Base-by-base conservation (phyloP, 257 asterid species). In the Solanum paucissectum region DNA sequence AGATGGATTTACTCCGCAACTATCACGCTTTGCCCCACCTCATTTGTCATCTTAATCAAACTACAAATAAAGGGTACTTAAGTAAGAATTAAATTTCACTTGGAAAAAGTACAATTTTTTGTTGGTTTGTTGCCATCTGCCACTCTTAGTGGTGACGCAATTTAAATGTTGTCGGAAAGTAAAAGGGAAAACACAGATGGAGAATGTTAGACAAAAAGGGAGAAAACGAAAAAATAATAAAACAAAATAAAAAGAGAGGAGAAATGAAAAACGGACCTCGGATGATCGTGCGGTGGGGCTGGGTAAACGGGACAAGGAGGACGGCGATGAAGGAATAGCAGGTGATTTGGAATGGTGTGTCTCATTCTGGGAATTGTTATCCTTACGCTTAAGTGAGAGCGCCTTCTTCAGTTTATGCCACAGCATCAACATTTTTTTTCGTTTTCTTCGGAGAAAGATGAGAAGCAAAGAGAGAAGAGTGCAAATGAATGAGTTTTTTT, bases 361-460 rank as follows among this genome's bases (percentile, higher is more conserved):
- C 16, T 36, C 62, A 14, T 37, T 7, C 3, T 23, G 73, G 9
- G 36, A 25, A 60, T 29, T 86, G 9, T 8, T 72, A 18, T 6
- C 75, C 34, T 71, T 72, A 72, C 25, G n/a, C 89, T 90, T 38
- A 38, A 40, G 58, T 83, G 83, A 83, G 85, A 90, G 32, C 58
- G 87, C 38, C 76, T 76, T 88, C 83, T 86, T 90, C 86, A 88
- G 40, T 46, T 90, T 88, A 84, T 62, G 85, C 90, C 90, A 88
- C 74, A 81, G 5, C 37, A 77, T 79, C 21, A 86, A 64, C 90
- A 90, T 88, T 32, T 88, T 23, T 29, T 58, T 90, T 83, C 9
- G 13, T 23, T 36, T 75, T 12, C 8, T 21, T 2, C 8, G 1
- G 6, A 75, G 33, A 23, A 16, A 38, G 29, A 74, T 74, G 83